Conservation (phyloP, 2,329 filamentous ascomycete genomes). For the Cadophora luteo-olivacea region DNA sequence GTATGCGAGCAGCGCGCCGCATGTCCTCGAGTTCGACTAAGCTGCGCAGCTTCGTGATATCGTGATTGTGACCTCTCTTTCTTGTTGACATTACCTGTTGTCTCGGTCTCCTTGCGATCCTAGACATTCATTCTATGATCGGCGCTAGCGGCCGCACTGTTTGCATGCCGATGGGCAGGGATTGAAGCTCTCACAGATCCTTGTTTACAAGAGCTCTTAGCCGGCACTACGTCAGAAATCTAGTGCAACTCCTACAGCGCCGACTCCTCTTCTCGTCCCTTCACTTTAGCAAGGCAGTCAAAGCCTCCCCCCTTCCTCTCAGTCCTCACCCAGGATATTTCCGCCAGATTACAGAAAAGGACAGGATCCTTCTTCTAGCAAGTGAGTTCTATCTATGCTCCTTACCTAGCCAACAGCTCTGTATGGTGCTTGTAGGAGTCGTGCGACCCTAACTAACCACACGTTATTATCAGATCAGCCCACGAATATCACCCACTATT, state of each 20-base stretch:
- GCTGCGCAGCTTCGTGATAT: not conserved
- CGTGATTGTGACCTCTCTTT: not conserved
- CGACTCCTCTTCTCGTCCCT: constrained; percentile 2
- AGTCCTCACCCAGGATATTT: not conserved
- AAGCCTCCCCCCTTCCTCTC: not conserved
- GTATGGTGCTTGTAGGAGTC: not conserved
- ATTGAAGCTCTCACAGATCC: constrained; percentile 2
- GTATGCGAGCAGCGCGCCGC: constrained; percentile 26
- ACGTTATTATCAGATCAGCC: constrained; percentile 23
- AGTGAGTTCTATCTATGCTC: not conserved
- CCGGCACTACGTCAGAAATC: constrained; percentile 22
- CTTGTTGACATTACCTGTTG: not conserved
- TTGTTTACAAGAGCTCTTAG: constrained; percentile 11
- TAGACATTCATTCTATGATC: not conserved
- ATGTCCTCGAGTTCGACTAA: constrained; percentile 19
- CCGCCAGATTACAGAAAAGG: not conserved
- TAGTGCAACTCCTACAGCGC: not conserved
- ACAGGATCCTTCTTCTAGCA: constrained; percentile 7
- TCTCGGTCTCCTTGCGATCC: not conserved
- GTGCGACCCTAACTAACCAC: constrained; percentile 16
- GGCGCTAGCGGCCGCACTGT: constrained; percentile 16
- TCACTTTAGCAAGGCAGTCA: constrained; percentile 2
- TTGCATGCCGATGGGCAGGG: constrained; percentile 2
- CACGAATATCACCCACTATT: constrained; percentile 20
- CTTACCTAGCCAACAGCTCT: no score